These are phyloP conservation scores for Trichoderma aggressivum DNA, from an alignment of 2,329 filamentous ascomycete genomes.

Conservation along the genomic window DNA sequence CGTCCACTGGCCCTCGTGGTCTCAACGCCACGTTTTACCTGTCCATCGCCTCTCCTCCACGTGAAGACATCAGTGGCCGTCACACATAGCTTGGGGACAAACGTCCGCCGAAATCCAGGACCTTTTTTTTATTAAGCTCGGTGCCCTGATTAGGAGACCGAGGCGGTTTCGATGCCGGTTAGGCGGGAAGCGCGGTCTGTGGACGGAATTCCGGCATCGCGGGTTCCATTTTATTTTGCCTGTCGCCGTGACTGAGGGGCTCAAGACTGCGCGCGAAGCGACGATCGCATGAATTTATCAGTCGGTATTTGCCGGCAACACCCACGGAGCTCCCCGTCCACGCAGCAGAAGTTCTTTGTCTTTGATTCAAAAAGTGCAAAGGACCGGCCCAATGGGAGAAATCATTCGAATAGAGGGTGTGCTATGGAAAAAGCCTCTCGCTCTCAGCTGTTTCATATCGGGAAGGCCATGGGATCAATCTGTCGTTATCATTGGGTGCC, in stretches of 20 bases:
- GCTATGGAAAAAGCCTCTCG: neutral
- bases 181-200: neutral
- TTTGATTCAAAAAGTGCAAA: neutral
- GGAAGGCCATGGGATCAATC: neutral
- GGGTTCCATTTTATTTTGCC: slow-evolving; percentile 1
- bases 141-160: slow-evolving; percentile 10
- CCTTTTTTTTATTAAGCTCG: slow-evolving; percentile 1
- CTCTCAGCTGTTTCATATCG: neutral
- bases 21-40: neutral
- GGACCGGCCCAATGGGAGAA: slow-evolving; percentile 7
- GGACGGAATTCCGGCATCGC: slow-evolving; percentile 5
- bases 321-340: neutral
- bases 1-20: slow-evolving; percentile 4
- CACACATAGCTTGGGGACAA: neutral
- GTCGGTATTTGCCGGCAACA: slow-evolving; percentile 6
- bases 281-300: neutral
- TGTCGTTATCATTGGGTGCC: neutral
- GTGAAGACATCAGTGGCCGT: slow-evolving; percentile 13
- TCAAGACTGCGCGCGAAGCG: neutral
- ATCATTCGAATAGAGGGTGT: neutral
- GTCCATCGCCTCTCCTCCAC: slow-evolving; percentile 3
- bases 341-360: neutral
- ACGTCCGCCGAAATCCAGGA: neutral
- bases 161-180: neutral
- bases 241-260: neutral